A percentile compares a stretch with the other conserved stretches of the same genome.
Evolutionary conservation across 331 rosid species (phyloP).

Genomic region (Rhamnella rubrinervis): DNA sequence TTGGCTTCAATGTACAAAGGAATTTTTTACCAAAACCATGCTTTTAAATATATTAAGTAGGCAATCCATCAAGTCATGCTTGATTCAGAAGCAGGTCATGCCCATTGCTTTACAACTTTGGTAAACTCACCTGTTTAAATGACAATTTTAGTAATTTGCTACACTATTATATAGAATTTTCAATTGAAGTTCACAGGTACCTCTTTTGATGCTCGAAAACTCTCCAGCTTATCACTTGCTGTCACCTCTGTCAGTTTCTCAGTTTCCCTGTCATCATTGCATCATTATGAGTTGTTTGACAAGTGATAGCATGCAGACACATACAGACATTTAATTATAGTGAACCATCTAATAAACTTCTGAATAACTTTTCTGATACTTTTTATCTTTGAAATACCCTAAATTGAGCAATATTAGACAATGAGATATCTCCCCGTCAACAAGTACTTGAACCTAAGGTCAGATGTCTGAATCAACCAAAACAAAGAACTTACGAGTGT

Average conservation of each 20-base stretch:
- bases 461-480: background rate
- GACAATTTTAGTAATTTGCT: background rate
- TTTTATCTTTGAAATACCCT: too few relatives aligned
- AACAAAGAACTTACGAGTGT: constrained; percentile 45
- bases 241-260: constrained; percentile 84
- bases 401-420: background rate
- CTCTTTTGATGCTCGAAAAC: constrained; percentile 94
- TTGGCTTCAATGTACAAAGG: background rate
- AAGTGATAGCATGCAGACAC: too few relatives aligned
- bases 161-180: background rate
- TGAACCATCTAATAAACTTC: background rate
- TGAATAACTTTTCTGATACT: background rate
- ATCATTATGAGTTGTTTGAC: background rate
- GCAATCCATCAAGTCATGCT: too few relatives aligned
- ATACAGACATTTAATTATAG: too few relatives aligned
- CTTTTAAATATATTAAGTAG: too few relatives aligned
- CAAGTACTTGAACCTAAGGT: background rate
- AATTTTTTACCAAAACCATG: background rate
- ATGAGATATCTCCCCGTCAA: background rate
- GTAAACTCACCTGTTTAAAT: too few relatives aligned
- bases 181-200: constrained; percentile 38
- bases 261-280: constrained; percentile 53
- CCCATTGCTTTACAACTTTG: too few relatives aligned
- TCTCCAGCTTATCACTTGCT: constrained; percentile 88
- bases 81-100: too few relatives aligned